Evolutionary conservation across 345 rosid species (phyloP).

Genomic region (Hibiscus tridactylites): DNA sequence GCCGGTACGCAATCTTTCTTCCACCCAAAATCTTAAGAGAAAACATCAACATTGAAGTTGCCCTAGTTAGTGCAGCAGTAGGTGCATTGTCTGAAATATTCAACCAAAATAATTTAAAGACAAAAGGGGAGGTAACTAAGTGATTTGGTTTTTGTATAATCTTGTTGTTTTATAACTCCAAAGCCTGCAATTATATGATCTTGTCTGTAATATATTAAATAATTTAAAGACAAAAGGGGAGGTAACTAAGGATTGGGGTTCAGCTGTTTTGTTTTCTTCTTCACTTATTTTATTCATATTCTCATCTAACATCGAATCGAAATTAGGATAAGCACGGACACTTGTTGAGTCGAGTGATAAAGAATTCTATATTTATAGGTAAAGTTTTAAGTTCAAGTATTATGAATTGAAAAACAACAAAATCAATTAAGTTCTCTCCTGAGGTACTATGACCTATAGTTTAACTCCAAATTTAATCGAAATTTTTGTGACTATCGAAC

Average conservation of each 20-base stretch:
- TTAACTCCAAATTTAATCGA: background rate
- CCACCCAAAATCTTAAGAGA: slow-evolving; percentile 44
- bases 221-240: too few relatives aligned
- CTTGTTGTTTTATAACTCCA: slow-evolving; percentile 5
- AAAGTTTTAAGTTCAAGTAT: background rate
- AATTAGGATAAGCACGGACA: too few relatives aligned
- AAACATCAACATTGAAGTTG: slow-evolving; percentile 8
- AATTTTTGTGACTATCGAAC: too few relatives aligned
- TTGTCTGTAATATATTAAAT: background rate
- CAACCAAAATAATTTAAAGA: background rate
- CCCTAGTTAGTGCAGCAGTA: background rate
- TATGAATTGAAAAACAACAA: too few relatives aligned
- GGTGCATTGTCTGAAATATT: background rate
- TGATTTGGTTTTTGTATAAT: background rate
- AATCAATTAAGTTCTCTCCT: background rate
- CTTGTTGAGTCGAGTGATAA: too few relatives aligned
- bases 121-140: background rate
- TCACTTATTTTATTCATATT: slow-evolving; percentile 11
- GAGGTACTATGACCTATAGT: too few relatives aligned
- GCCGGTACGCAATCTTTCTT: slow-evolving; percentile 57
- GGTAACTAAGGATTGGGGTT: slow-evolving; percentile 6
- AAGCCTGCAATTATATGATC: slow-evolving; percentile 16
- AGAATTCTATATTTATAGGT: too few relatives aligned
- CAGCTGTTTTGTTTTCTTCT: slow-evolving; percentile 29
- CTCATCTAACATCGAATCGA: background rate